phyloP scores from a whole-genome alignment of 257 asterid genomes.

The Cynanchum wilfordii region DNA sequence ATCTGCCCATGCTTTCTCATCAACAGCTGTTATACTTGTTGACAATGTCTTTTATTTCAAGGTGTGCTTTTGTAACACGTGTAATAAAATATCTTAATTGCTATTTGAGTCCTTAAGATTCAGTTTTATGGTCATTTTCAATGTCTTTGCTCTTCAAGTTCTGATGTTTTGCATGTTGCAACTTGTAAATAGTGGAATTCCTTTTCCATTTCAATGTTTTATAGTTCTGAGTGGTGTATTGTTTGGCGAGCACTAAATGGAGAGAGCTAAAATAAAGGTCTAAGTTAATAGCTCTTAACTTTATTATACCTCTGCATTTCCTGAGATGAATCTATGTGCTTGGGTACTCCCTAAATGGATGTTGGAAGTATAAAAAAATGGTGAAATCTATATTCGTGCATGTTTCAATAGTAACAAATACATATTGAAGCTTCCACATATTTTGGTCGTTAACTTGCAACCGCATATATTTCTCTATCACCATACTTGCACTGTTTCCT shows the following conservation, averaged over 20 bases:
- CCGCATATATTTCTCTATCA: neutral
- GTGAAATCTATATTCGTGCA: neutral
- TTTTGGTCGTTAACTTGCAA: neutral
- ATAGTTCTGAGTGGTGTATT: neutral
- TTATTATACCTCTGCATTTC: neutral
- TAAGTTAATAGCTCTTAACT: neutral
- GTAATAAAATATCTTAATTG: neutral
- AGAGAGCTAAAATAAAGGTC: neutral
- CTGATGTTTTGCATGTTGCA: neutral
- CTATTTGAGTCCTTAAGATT: neutral
- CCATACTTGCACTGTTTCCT: neutral
- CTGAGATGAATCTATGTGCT: neutral
- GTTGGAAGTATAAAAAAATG: neutral
- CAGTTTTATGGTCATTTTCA: neutral
- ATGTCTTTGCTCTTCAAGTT: neutral
- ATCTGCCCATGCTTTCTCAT: constrained; percentile 98
- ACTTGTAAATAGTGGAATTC: neutral
- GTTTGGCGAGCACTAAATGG: neutral
- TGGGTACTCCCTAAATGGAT: neutral
- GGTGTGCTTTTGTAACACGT: constrained; percentile 34
- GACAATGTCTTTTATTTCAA: constrained; percentile 93
- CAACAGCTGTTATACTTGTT: constrained; percentile 86
- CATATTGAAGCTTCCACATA: neutral
- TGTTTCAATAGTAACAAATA: neutral
- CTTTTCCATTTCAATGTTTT: neutral